These are phyloP conservation scores for Dillenia suffruticosa DNA, from an alignment of 164 flowering plant species.

Conservation along the genomic window DNA sequence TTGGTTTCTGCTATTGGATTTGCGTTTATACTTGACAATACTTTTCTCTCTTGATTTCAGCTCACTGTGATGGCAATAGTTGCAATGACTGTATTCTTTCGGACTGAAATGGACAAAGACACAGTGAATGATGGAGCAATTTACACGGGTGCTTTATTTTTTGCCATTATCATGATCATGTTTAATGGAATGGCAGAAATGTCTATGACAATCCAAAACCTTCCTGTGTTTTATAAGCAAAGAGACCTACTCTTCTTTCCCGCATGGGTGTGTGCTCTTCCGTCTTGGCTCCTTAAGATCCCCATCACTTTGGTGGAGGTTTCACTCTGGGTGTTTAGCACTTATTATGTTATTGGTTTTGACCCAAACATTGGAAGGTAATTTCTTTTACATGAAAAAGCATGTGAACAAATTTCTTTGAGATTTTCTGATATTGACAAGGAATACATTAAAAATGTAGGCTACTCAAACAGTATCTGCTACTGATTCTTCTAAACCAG, in stretches of 20 bases:
- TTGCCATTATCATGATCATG: constrained; percentile 30
- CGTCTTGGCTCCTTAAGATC: constrained; percentile 39
- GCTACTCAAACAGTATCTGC: constrained; percentile 41
- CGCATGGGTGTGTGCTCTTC: constrained; percentile 35
- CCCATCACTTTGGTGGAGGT: constrained; percentile 49
- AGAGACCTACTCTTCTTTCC: constrained; percentile 50
- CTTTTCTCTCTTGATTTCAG: constrained; percentile 19
- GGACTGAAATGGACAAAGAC: constrained; percentile 37
- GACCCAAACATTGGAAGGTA: constrained; percentile 52
- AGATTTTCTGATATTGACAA: not conserved
- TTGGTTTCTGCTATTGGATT: no score
- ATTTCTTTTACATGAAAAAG: not conserved
- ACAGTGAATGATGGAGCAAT: constrained; percentile 31
- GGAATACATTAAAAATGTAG: constrained; percentile 22
- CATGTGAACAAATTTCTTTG: not conserved
- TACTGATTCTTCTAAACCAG: constrained; percentile 36
- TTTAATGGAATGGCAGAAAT: constrained; percentile 54
- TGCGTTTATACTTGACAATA: no score
- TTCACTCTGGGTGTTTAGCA: constrained; percentile 41
- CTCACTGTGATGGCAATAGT: constrained; percentile 29
- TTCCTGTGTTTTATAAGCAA: constrained; percentile 54
- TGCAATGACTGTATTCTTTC: constrained; percentile 44
- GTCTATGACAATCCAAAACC: constrained; percentile 43
- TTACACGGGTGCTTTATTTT: constrained; percentile 46
- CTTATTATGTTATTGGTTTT: constrained; percentile 55